Evolutionary conservation across 176 grass and related monocot species (phyloP), one percentile per base, ranked within the genome.

Genomic region (Carex cristatella): DNA sequence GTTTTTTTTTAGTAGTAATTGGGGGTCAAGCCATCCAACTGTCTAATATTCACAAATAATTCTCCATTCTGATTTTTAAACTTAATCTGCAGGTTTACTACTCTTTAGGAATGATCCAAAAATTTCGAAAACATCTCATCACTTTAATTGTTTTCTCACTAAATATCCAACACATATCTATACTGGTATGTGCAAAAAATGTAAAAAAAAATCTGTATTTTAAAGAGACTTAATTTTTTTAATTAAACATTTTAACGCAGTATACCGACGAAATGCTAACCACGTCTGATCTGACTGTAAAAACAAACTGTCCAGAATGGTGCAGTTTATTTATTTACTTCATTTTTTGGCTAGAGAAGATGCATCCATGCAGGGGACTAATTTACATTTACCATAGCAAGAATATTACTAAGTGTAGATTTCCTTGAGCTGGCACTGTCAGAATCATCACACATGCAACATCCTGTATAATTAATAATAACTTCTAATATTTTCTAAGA

Each of bases 401-500:
- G 28, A 57, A 23, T 23, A 23, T 35, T 27, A 78, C 30, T 77
- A 33, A 12, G 35, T 28, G 73, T 60, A 60, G 58, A 49, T 83
- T 65, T 35, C 6, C 4, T 83, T 83, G 61, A 51, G 61, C 31
- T 51, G 81, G 46, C 65, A 7, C 4, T 44, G 10, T 53, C 23
- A 69, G 42, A 10, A 49, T 8, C 53, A 68, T 4, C 63, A 68
- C 81, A 83, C 40, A 83, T 83, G 62, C 61, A 83, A 68, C 44
- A 69, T 35, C 44, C 63, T 51, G 42, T 65, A 44, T 58, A 18
- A 60, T 35, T 58, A 18, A 60, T 35, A 44, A 70, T 42, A 14
- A 79, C 27, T 81, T 63, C 23, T 62, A 46, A 72, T 44, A 72
- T 62, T 64, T 81, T 7, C n/a, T 61, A 38, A 35, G 5, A 64